Base-by-base conservation (phyloP, 148 eudicot genomes). In the Agrostemma githago region DNA sequence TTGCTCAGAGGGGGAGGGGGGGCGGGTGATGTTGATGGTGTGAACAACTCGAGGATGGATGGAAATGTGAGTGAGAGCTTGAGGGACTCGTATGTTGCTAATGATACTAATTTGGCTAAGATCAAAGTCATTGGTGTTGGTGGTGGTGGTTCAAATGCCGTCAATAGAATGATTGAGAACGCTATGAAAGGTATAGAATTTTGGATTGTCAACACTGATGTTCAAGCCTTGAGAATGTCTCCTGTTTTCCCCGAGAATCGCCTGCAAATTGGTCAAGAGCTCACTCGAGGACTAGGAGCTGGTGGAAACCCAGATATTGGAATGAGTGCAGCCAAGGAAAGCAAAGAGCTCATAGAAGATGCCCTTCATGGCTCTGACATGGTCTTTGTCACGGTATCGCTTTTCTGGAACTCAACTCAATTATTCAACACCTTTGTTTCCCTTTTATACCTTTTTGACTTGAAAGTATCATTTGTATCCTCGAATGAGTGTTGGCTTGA, bases 141-240 rank as follows among this genome's bases (percentile, higher is more conserved):
- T 48, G 99, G 99, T 68, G 99, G 99, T 57, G 99, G 99, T 68
- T 95, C 99, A 1, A 92, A 95, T 84, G 99, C 97, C 15, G 99
- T 95, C 62, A 95, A 95, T 80, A 89, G 99, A 4, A 92, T 95
- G 99, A 92, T 95, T 7, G 97, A 95, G 84, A 95, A 97, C 67
- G 74, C 92, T 8, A 86, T 95, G 93, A 90, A 86, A 72, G 99
- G 99, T 79, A 97, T 95, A 34, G 99, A 95, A 77, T 95, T 95
- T 74, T 95, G 97, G 97, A 92, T 95, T 61, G 93, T 95, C 40
- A 95, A 95, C 68, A 92, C 98, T 17, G 99, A 95, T 86, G 70
- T 95, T 79, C 99, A 95, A 85, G 99, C 99, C 51, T 83, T 92
- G 93, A 89, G 84, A 72, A 90, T 92, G 89, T 95, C 98, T 11